These are phyloP conservation scores for Piedraia hortae DNA, from an alignment of 2,329 filamentous ascomycete species.

Conservation along the genomic window DNA sequence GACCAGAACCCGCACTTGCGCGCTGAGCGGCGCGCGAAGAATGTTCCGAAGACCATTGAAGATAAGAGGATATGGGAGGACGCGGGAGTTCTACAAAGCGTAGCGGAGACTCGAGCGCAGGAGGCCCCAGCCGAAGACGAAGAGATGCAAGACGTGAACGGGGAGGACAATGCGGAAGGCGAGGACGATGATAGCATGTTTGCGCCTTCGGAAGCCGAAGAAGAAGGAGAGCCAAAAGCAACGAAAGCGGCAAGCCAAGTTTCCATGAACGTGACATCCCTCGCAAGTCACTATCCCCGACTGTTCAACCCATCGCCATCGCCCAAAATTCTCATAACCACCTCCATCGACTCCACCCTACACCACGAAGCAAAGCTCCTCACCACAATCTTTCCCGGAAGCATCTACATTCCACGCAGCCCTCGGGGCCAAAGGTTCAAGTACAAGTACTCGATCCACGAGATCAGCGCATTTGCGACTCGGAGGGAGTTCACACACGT, in stretches of 20 bases:
- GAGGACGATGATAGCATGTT: slow-evolving; percentile 11
- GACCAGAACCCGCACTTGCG: slow-evolving; percentile 52
- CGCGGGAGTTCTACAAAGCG: slow-evolving; percentile 17
- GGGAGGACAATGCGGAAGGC: slow-evolving; percentile 6
- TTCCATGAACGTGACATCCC: slow-evolving; percentile 30
- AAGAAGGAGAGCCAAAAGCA: slow-evolving; percentile 20
- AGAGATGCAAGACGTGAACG: slow-evolving; percentile 3
- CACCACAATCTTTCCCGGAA: slow-evolving; percentile 55
- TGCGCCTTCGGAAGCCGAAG: slow-evolving; percentile 3
- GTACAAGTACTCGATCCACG: slow-evolving; percentile 74
- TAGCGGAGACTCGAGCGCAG: slow-evolving; percentile 7
- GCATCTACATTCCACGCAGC: slow-evolving; percentile 57
- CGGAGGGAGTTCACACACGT: slow-evolving; percentile 65
- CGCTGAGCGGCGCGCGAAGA: slow-evolving; percentile 44
- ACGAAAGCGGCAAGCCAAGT: slow-evolving; percentile 29
- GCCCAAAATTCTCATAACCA: slow-evolving; percentile 81
- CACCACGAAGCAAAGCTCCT: slow-evolving; percentile 60
- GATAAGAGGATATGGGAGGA: slow-evolving; percentile 70
- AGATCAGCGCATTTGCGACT: slow-evolving; percentile 64
- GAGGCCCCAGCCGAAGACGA: slow-evolving; percentile 2
- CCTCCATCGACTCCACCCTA: slow-evolving; percentile 63
- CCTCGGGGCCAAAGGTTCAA: slow-evolving; percentile 58
- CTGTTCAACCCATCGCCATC: slow-evolving; percentile 27
- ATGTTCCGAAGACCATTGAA: slow-evolving; percentile 59
- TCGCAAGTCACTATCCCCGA: slow-evolving; percentile 31